Conservation (phyloP, 75 land plant species). For the Selaginella tamariscina region DNA sequence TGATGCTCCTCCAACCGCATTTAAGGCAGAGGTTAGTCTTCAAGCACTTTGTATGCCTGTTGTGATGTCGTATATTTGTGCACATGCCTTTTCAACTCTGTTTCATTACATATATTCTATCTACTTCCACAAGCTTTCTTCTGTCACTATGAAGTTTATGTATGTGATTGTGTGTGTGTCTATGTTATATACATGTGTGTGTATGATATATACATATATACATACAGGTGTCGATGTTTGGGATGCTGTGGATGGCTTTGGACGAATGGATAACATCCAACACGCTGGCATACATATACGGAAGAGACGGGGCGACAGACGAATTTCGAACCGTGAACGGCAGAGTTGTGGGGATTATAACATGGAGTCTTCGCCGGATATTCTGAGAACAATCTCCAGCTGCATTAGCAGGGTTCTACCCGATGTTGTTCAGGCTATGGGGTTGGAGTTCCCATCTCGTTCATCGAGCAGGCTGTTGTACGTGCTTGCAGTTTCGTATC, state of each 20-base stretch:
- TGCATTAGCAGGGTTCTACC: constrained; percentile 68
- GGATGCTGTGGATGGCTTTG: constrained; percentile 68
- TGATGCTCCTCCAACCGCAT: constrained; percentile 59
- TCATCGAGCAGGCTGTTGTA: constrained; percentile 60
- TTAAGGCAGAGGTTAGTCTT: constrained; percentile 47
- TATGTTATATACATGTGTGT: no score
- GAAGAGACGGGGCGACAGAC: constrained; percentile 42
- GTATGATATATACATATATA: no score
- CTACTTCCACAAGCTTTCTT: not conserved
- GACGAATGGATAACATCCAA: constrained; percentile 69
- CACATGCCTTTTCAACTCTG: not conserved
- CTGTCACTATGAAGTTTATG: not conserved
- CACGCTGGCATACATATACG: constrained; percentile 74
- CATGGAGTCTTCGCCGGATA: constrained; percentile 52
- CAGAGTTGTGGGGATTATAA: constrained; percentile 44
- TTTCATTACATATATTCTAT: no score
- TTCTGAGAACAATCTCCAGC: constrained; percentile 50
- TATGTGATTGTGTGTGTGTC: not conserved
- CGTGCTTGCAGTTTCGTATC: not conserved
- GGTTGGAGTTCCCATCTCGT: constrained; percentile 46
- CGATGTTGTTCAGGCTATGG: constrained; percentile 41
- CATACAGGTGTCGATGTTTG: constrained; percentile 63
- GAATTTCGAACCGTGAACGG: constrained; percentile 52
- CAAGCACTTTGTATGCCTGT: not conserved
- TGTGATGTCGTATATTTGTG: constrained; percentile 10